Conservation (phyloP, 139 green algal genomes). For the Pleodorina starrii region DNA sequence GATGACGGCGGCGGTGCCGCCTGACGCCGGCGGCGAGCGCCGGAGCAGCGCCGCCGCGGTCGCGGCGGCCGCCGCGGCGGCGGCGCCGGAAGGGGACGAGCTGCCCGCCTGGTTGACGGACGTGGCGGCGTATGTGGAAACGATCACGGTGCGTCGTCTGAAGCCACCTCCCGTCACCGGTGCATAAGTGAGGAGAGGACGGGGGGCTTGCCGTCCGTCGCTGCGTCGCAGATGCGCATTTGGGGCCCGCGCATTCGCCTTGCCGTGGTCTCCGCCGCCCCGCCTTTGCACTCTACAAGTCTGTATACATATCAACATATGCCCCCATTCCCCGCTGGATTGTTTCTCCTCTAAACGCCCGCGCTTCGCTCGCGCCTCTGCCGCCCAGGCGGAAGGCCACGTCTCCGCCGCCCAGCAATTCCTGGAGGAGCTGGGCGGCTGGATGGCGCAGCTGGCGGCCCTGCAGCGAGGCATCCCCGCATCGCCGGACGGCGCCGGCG, state of each 20-base stretch:
- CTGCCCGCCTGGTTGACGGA: not conserved
- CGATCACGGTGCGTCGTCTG: not conserved
- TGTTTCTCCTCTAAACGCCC: too few species aligned
- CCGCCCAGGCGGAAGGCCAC: not conserved
- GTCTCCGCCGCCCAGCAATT: not conserved
- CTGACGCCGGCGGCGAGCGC: not conserved
- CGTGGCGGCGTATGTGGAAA: not conserved
- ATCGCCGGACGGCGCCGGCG: not conserved
- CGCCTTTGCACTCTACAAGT: too few species aligned
- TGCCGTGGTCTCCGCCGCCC: too few species aligned
- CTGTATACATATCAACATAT: too few species aligned
- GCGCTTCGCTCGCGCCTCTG: too few species aligned
- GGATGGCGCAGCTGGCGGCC: conserved; percentile 13
- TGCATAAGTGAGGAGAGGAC: too few species aligned
- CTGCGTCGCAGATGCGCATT: too few species aligned
- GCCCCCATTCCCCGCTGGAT: too few species aligned
- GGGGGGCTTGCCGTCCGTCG: too few species aligned
- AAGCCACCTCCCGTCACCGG: too few species aligned
- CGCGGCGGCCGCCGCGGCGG: not conserved
- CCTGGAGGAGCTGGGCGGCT: conserved; percentile 27
- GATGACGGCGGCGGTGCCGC: not conserved
- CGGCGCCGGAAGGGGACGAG: not conserved
- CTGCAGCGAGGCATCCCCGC: not conserved
- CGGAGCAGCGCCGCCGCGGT: not conserved
- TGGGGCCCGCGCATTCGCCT: too few species aligned